Evolutionary conservation across 345 rosid species (phyloP), one percentile per base, ranked within the genome.

Genomic region (Capsella bursapastoris): DNA sequence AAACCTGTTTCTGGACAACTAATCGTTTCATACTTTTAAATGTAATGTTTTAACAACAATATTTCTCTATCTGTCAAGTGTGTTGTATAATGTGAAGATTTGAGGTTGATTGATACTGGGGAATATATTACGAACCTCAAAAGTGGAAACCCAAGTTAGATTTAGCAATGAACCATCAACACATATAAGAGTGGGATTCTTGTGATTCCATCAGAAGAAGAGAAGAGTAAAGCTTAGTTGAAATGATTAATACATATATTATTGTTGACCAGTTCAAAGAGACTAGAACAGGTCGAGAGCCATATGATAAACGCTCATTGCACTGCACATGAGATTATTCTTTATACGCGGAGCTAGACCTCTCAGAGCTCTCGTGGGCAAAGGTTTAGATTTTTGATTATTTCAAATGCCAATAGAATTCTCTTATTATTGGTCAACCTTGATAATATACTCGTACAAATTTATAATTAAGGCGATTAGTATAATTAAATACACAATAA

Each of bases 71-170:
- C 12, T 53, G 31, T 53, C 25, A 51, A 68, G 56, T 68, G 57
- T 62, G 74, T 60, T 75, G 74, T 75, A 47, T 75, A 53, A 75
- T 61, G 51, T 35, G 8, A 75, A 31, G 68, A 68, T 60, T 29
- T 32, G 62, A 40, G 68, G 56, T 75, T 66, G 60, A 59, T 57
- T 40, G 43, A 11, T 9, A 64, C 16, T 47, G 28, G n/a, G 44
- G 29, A 16, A 34, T 34, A 34, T 45, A 45, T 44, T 34, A n/a
- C 3, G 4, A 34, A 57, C 43, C 43, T 34, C 12, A 57, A 8
- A 56, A 47, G 49, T 72, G 27, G 13, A 53, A 51, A 53, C 53
- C 52, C 29, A 45, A 35, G 6, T 57, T 47, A n/a, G 1, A 10
- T 31, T 14, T 37, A 75, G 62, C 47, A 60, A 59, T 58, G 56